Conservation (phyloP, 2,329 filamentous ascomycete genomes). For the Hysterium pulicare region DNA sequence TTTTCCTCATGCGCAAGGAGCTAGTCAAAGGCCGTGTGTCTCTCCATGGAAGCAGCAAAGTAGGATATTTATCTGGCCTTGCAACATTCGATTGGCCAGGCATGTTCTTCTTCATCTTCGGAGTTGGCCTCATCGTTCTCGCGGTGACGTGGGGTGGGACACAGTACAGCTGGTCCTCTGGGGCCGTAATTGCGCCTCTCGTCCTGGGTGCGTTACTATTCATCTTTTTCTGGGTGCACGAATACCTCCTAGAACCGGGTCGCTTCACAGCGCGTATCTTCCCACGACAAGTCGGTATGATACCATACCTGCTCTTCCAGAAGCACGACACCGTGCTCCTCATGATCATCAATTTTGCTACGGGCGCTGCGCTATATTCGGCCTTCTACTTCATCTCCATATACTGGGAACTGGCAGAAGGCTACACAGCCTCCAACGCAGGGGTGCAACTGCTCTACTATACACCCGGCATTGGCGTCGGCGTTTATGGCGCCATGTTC, state of each 20-base stretch:
- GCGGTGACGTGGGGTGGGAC: constrained; percentile 55
- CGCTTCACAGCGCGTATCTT: constrained; percentile 47
- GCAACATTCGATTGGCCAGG: constrained; percentile 47
- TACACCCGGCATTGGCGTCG: constrained; percentile 59
- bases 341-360: constrained; percentile 59
- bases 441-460: constrained; percentile 59
- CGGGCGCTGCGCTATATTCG: constrained; percentile 53
- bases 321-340: constrained; percentile 59
- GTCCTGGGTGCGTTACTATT: constrained; percentile 48
- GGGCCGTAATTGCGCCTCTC: constrained; percentile 54
- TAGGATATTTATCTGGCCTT: constrained; percentile 29
- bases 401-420: constrained; percentile 63
- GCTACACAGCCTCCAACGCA: constrained; percentile 43
- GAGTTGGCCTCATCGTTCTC: constrained; percentile 36
- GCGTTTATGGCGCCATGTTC: constrained; percentile 57
- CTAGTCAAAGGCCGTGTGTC: constrained; percentile 52
- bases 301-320: constrained; percentile 58
- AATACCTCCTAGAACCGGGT: constrained; percentile 53
- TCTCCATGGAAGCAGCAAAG: constrained; percentile 31
- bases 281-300: constrained; percentile 58
- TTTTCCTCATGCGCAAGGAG: constrained; percentile 57
- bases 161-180: constrained; percentile 55
- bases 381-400: constrained; percentile 67
- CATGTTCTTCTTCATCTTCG: constrained; percentile 31
- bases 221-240: constrained; percentile 52